These are phyloP conservation scores for Paecilomyces sp. DNA, from an alignment of 2,329 filamentous ascomycete species.

Conservation along the genomic window DNA sequence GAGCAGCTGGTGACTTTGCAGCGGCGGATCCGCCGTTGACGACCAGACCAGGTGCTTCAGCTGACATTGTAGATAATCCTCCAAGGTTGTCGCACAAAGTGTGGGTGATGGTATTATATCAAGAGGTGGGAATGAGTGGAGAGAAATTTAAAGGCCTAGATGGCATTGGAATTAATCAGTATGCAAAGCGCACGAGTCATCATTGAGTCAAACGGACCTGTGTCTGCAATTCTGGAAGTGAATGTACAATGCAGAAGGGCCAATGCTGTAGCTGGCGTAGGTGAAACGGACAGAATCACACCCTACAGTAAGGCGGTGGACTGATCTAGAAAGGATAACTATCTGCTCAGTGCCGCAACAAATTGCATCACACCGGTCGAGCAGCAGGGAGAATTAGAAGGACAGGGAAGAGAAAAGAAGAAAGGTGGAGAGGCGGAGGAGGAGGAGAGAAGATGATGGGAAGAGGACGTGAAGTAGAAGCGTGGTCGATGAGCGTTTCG, in stretches of 20 bases:
- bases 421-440: neutral
- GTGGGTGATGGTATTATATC: neutral
- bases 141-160: neutral
- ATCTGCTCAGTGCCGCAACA: neutral
- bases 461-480: neutral
- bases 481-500: neutral
- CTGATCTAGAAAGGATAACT: neutral
- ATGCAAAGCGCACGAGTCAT: neutral
- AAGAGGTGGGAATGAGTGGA: slow-evolving; percentile 6
- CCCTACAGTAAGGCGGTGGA: neutral
- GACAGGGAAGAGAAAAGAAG: neutral
- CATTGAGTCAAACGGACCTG: neutral
- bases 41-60: slow-evolving; percentile 21
- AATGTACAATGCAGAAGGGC: neutral
- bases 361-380: neutral
- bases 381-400: neutral
- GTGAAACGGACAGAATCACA: neutral
- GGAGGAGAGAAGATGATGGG: neutral
- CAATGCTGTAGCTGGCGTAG: neutral
- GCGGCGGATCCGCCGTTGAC: slow-evolving; percentile 21
- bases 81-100: neutral
- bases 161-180: neutral
- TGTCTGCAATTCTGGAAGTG: neutral
- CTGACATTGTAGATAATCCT: slow-evolving; percentile 19
- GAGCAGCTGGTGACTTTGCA: slow-evolving; percentile 44